Conservation (phyloP, 2,329 filamentous ascomycete species). For the Epichloe gansuensis region DNA sequence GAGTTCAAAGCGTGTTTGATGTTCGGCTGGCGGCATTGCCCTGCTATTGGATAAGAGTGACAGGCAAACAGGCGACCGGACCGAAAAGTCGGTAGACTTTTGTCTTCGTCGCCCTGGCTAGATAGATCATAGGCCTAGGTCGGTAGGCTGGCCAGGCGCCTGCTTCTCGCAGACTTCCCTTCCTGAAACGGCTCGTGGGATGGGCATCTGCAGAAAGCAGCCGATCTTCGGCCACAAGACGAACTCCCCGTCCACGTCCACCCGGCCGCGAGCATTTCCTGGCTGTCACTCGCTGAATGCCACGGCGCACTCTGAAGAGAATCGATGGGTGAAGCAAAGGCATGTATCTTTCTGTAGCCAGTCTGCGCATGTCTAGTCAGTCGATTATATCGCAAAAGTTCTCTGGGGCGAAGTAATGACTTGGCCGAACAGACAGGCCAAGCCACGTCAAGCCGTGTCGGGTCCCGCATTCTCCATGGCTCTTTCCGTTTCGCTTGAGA, state of each 20-base stretch:
- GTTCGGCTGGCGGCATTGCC: slow-evolving; percentile 6
- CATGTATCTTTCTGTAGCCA: background rate
- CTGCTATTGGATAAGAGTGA: slow-evolving; percentile 3
- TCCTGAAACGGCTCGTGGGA: background rate
- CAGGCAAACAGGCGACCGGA: slow-evolving; percentile 8
- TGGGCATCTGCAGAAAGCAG: background rate
- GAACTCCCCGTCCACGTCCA: background rate
- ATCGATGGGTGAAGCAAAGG: background rate
- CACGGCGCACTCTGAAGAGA: background rate
- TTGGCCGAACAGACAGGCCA: background rate
- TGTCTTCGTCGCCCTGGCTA: background rate
- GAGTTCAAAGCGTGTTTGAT: slow-evolving; percentile 3
- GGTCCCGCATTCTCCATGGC: slow-evolving; percentile 3
- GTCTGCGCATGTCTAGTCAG: background rate
- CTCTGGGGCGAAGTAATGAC: background rate
- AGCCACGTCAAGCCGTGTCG: slow-evolving; percentile 6
- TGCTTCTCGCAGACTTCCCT: background rate
- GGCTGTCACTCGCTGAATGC: background rate
- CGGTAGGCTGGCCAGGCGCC: background rate
- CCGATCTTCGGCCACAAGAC: background rate
- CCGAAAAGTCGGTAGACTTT: slow-evolving; percentile 8
- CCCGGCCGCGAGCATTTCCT: background rate
- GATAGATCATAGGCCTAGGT: background rate
- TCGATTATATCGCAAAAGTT: background rate
- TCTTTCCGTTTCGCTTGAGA: slow-evolving; percentile 5